Conservation (phyloP, 805 yeast genomes). For the Ogataea ganodermae region DNA sequence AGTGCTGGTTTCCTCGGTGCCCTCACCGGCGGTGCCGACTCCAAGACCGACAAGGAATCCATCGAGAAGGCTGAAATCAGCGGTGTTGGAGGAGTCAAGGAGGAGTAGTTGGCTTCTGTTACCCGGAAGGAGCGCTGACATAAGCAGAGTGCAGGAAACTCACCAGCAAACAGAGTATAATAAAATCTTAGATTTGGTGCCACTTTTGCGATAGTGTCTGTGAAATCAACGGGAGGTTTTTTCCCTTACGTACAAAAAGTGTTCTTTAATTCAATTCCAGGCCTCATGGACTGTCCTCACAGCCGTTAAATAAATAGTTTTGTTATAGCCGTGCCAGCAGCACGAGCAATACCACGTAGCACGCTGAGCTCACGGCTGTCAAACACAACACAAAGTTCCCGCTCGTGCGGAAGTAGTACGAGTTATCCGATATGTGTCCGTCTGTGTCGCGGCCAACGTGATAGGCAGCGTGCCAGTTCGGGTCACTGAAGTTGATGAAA, state of each 20-base stretch:
- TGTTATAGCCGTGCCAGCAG: conserved; percentile 46
- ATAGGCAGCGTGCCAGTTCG: conserved; percentile 24
- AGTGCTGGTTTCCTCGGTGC: conserved; percentile 70
- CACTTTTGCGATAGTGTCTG: neutral
- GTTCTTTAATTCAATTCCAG: neutral
- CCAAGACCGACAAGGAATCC: conserved; percentile 84
- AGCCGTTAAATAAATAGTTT: neutral
- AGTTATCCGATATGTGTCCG: conserved; percentile 16
- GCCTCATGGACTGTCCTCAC: neutral
- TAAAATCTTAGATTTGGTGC: neutral
- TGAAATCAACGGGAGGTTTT: neutral
- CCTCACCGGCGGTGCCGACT: conserved; percentile 41
- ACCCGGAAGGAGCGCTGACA: neutral
- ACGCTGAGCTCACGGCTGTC: conserved; percentile 48
- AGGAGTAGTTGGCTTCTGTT: conserved; percentile 52
- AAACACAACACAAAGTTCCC: conserved; percentile 62
- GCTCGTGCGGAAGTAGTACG: conserved; percentile 53
- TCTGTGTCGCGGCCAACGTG: conserved; percentile 13
- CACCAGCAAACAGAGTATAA: neutral
- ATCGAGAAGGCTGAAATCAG: conserved; percentile 81
- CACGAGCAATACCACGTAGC: conserved; percentile 54
- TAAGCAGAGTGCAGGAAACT: conserved; percentile 4
- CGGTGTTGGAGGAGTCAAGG: conserved; percentile 87
- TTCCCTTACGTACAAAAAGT: neutral
- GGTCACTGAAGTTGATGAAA: conserved; percentile 30